Evolutionary conservation across 2,329 filamentous ascomycete species (phyloP).

Genomic region (Corinectria fuckeliana): DNA sequence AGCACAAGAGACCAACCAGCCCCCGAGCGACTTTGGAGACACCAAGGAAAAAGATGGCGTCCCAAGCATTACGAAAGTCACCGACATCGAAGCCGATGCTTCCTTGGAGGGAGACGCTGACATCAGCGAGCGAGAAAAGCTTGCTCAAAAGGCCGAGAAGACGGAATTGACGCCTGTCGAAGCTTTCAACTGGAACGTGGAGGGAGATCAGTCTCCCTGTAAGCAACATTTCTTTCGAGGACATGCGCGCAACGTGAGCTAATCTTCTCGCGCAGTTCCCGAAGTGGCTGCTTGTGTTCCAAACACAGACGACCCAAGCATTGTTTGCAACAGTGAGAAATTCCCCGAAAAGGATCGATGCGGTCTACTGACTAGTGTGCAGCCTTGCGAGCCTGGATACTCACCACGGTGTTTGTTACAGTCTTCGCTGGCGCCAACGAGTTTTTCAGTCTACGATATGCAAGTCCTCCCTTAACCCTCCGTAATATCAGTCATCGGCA

Average conservation of each 20-base stretch:
- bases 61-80: background rate
- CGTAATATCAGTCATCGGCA: background rate
- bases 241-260: background rate
- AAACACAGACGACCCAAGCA: slow-evolving; percentile 10
- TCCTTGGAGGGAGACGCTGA: slow-evolving; percentile 2
- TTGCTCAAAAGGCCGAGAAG: slow-evolving; percentile 3
- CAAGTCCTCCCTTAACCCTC: background rate
- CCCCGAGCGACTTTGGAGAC: background rate
- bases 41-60: background rate
- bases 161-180: slow-evolving; percentile 10
- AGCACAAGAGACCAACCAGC: background rate
- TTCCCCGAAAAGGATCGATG: no score
- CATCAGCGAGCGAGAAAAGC: slow-evolving; percentile 5
- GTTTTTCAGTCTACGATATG: slow-evolving; percentile 19
- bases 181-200: slow-evolving; percentile 17
- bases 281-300: slow-evolving; percentile 18
- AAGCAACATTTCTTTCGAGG: background rate
- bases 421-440: slow-evolving; percentile 15
- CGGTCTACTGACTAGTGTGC: background rate
- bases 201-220: slow-evolving; percentile 17
- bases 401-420: slow-evolving; percentile 10
- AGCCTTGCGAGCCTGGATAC: slow-evolving; percentile 13
- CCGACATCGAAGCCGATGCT: slow-evolving; percentile 10
- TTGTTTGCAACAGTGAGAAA: slow-evolving; percentile 8
- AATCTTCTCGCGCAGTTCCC: background rate